A percentile compares a stretch with the other conserved stretches of the same genome.
phyloP scores from a whole-genome alignment of 1,284 basidiomycete genomes.

The Fomes fomentarius region DNA sequence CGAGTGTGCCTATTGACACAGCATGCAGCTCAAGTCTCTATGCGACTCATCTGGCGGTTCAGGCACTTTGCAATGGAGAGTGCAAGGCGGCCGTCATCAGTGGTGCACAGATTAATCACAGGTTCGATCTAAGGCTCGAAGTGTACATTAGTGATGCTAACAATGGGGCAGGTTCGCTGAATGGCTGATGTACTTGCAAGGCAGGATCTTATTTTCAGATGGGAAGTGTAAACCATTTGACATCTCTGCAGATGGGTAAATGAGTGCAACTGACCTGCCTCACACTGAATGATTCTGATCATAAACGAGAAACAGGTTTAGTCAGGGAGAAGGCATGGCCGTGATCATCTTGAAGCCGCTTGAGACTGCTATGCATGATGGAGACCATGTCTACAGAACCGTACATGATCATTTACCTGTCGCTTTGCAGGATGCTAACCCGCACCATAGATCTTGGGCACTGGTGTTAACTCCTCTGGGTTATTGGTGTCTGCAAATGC shows the following conservation, averaged over 20 bases:
- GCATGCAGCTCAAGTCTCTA: slow-evolving; percentile 52
- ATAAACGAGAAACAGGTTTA: slow-evolving; percentile 25
- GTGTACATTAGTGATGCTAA: neutral
- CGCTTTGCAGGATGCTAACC: neutral
- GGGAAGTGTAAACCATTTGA: slow-evolving; percentile 56
- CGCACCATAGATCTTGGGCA: slow-evolving; percentile 41
- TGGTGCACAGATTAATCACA: slow-evolving; percentile 44
- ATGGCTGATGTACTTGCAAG: slow-evolving; percentile 36
- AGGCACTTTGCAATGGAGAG: slow-evolving; percentile 46
- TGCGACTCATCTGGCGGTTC: slow-evolving; percentile 51
- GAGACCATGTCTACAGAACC: slow-evolving; percentile 32
- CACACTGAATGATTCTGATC: neutral
- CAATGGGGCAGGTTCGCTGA: slow-evolving; percentile 26
- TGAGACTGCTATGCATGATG: slow-evolving; percentile 29
- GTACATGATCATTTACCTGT: slow-evolving; percentile 11
- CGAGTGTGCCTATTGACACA: slow-evolving; percentile 51
- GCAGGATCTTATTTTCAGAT: slow-evolving; percentile 42
- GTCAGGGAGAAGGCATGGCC: slow-evolving; percentile 29
- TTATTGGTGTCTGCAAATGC: slow-evolving; percentile 39
- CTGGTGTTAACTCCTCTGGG: slow-evolving; percentile 42
- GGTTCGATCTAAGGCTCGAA: slow-evolving; percentile 28
- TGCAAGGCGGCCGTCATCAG: slow-evolving; percentile 53
- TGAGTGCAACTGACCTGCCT: neutral
- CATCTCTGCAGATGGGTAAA: slow-evolving; percentile 48
- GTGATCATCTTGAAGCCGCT: slow-evolving; percentile 32